Base-by-base conservation (phyloP, 1,284 basidiomycete species). In the Singerocomus inundabilis region DNA sequence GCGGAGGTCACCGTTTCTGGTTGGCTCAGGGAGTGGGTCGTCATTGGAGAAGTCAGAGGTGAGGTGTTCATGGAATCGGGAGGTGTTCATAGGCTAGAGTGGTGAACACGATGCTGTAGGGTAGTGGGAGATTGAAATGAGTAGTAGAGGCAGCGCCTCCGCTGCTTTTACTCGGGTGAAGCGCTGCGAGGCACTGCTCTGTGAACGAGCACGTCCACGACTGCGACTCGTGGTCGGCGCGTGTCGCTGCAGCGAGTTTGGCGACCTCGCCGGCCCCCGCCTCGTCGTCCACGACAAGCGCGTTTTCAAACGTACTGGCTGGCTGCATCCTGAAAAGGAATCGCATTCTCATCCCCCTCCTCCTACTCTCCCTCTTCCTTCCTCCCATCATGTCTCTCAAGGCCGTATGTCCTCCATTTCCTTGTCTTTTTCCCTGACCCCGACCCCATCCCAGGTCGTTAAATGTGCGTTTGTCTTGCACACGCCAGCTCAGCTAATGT, bases 371-470 rank as follows among this genome's bases (percentile, higher is more conserved):
- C 12, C 15, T 13, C n/a, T 43, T 31, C 16, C 21, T 21, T 34
- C 35, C 15, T 31, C 1, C 39, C 29, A 8, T 13, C 60, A 84
- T 87, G 84, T 78, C 84, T 46, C 67, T 85, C 68, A 87, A 85
- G 76, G 84, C 83, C 60, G 85, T 87, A 57, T 54, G 82, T 72
- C 21, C 33, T 8, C 35, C 49, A 28, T 6, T 24, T 6, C 30
- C n/a, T 16, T n/a, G 36, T 41, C n/a, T 31, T 34, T 44, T 15
- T 28, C 16, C 42, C 21, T 30, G 5, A 29, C 26, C 25, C 18
- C 15, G 1, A 36, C 30, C n/a, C 33, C 49, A 29, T 49, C 46
- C 35, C 30, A 87, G 84, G 78, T 85, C 62, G 84, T 87, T 58
- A 87, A 87, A 79, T 87, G 84, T 86, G 72, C 51, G 70, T 58